Conservation (phyloP, 441 rosid genomes). For the Mallotus repandus region DNA sequence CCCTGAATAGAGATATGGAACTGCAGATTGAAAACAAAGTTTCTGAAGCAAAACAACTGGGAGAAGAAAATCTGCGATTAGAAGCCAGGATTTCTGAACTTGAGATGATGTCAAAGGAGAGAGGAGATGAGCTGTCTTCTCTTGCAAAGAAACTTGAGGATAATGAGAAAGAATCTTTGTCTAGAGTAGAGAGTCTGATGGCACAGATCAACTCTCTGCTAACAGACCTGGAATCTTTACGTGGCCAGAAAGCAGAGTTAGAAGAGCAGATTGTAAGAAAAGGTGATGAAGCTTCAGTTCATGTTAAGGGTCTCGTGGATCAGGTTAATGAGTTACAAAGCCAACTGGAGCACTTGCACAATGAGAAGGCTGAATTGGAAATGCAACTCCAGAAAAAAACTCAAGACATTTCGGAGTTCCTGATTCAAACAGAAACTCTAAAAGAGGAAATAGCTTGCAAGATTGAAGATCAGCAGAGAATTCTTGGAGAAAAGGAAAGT, state of each 20-base stretch:
- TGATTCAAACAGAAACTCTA: conserved; percentile 45
- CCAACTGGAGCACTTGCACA: conserved; percentile 47
- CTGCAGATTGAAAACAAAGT: conserved; percentile 50
- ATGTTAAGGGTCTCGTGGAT: conserved; percentile 35
- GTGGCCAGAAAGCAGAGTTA: conserved; percentile 42
- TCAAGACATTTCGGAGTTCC: conserved; percentile 45
- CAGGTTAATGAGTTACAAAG: conserved; percentile 47
- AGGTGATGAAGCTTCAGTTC: conserved; percentile 50
- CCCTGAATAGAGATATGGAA: conserved; percentile 49
- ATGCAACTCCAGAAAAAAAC: conserved; percentile 53
- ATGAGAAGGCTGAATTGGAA: conserved; percentile 54
- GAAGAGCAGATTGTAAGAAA: conserved; percentile 42
- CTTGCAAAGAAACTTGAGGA: conserved; percentile 53
- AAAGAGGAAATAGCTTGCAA: conserved; percentile 46
- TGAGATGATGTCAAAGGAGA: conserved; percentile 44
- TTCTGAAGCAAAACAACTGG: conserved; percentile 48
- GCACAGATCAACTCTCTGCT: conserved; percentile 39
- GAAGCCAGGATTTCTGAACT: conserved; percentile 50
- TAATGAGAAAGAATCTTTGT: conserved; percentile 47
- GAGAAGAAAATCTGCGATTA: conserved; percentile 42
- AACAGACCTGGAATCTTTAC: conserved; percentile 35
- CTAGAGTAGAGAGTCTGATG: conserved; percentile 54
- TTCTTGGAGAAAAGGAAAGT: conserved; percentile 51
- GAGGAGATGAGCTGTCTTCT: conserved; percentile 46
- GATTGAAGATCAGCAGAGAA: conserved; percentile 42